These are phyloP conservation scores for Ceriops decandra DNA, from an alignment of 345 rosid species.

Conservation along the genomic window DNA sequence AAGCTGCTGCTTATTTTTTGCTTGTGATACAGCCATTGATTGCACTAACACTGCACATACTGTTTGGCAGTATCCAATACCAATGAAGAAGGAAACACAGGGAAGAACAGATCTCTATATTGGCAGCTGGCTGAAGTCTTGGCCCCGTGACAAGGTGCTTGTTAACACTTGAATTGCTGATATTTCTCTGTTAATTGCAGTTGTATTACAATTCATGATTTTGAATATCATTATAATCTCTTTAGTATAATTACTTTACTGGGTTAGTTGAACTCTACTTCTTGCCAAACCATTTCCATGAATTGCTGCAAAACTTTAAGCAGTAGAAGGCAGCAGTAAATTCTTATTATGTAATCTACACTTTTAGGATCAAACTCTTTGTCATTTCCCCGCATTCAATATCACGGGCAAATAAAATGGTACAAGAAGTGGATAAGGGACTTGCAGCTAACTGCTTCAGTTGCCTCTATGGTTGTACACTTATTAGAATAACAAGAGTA, in stretches of 20 bases:
- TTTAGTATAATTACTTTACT: slow-evolving; percentile 1
- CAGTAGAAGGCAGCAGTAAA: slow-evolving; percentile 4
- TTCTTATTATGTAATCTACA: neutral
- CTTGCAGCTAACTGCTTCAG: slow-evolving; percentile 2
- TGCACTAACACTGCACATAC: neutral
- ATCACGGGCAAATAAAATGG: neutral
- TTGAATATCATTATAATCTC: neutral
- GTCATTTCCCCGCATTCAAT: slow-evolving; percentile 5
- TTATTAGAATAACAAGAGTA: neutral
- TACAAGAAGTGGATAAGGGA: slow-evolving; percentile 4
- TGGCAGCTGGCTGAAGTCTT: slow-evolving; percentile 82
- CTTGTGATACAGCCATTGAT: neutral
- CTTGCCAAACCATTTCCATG: neutral
- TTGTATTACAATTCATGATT: neutral
- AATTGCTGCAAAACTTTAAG: neutral
- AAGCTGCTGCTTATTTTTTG: neutral
- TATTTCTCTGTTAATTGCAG: neutral
- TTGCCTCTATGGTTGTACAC: slow-evolving; percentile 3
- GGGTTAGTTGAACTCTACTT: neutral
- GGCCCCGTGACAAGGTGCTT: slow-evolving; percentile 75
- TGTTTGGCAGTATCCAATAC: slow-evolving; percentile 63
- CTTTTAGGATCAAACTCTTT: neutral
- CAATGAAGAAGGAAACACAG: slow-evolving; percentile 81
- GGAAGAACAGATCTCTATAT: slow-evolving; percentile 82
- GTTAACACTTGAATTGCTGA: slow-evolving; percentile 4